Evolutionary conservation across 352 stramenopile genomes (phyloP).

Genomic region (Phytopythium boreale): DNA sequence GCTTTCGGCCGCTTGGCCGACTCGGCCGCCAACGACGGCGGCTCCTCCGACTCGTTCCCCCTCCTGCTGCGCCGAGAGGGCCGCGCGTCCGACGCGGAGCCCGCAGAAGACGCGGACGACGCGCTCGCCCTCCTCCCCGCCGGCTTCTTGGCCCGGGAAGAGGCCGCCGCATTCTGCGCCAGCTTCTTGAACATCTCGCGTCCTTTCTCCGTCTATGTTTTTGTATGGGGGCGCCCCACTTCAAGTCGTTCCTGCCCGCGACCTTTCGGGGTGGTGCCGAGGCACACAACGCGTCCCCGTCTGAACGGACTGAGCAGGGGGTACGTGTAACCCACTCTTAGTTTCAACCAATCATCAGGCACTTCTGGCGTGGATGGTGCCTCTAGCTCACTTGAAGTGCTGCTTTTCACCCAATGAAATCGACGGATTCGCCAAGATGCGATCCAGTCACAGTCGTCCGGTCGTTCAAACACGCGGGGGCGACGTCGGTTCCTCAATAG

Average conservation of each 20-base stretch:
- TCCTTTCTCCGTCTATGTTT: background rate
- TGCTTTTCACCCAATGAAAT: slow-evolving; percentile 4
- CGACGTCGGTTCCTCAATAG: no score
- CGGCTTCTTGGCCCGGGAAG: slow-evolving; percentile 3
- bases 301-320: background rate
- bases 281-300: background rate
- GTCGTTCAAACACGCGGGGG: background rate
- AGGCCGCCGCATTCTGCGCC: slow-evolving; percentile 16
- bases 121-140: slow-evolving; percentile 5
- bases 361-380: background rate
- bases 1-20: slow-evolving; percentile 5
- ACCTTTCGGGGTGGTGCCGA: slow-evolving; percentile 10
- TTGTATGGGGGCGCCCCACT: background rate
- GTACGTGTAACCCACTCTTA: background rate
- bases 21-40: background rate
- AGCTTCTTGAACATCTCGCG: slow-evolving; percentile 6
- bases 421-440: background rate
- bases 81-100: background rate
- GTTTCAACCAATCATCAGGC: slow-evolving; percentile 9
- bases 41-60: background rate
- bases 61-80: background rate
- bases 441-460: slow-evolving; percentile 1
- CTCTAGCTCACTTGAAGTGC: background rate
- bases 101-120: background rate
- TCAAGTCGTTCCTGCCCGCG: background rate